Evolutionary conservation across 2,329 filamentous ascomycete genomes (phyloP), one percentile per base, ranked within the genome.

Genomic region (Sporothrix luriei): DNA sequence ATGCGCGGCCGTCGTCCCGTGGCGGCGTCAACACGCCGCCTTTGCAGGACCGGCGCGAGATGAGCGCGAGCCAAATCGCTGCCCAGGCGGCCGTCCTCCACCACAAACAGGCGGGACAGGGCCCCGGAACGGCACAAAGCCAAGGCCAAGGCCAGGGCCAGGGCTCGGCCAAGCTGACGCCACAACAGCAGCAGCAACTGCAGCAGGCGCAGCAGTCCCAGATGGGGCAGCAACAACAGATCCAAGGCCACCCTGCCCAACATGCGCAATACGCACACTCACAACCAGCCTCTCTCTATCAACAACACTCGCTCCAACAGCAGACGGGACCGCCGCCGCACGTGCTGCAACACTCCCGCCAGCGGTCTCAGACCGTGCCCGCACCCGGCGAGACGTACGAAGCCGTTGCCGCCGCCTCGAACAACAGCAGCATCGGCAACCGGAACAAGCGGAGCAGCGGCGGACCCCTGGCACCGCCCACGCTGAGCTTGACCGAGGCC

Each of bases 71-170:
- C 78, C 90, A 92, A 78, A 92, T 93, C 73, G 91, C 91, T 51
- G 91, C 91, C 21, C 91, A 93, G 79, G 88, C 91, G 11, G 91
- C 91, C 69, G 88, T 91, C 76, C 88, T 92, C 81, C 86, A 87
- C 46, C 86, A 89, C 75, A 84, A 86, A 75, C 82, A 82, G 55
- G 10, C 46, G 2, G n/a, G 16, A 11, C 55, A 61, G 61, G 51
- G 51, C 21, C 48, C 3, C 2, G 49, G 24, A 13, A 38, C 40
- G 38, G 38, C 33, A 3, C 57, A 43, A 61, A 19, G n/a, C 2
- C 33, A 43, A 3, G 51, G 51, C 26, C 24, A 26, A 29, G 21
- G n/a, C 1, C 38, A n/a, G 7, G 57, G 43, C 0, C 69, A 66
- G 38, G 52, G 51, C n/a, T 48, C 66, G 24, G 19, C 70, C 52